Evolutionary conservation across 164 flowering plant genomes (phyloP), one percentile per base, ranked within the genome.

Genomic region (Magnolia officinalis): DNA sequence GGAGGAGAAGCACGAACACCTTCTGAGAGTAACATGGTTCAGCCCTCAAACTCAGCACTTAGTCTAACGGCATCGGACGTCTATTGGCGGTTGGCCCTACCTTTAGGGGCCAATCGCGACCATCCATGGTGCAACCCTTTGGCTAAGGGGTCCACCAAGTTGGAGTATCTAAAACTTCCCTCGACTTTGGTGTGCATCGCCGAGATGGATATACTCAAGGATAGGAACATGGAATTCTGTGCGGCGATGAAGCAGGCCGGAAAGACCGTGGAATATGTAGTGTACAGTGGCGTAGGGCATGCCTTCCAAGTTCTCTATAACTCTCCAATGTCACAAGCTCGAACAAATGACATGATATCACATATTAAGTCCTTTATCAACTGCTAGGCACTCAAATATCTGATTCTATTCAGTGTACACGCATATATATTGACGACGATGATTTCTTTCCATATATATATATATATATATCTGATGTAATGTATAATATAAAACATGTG

Each of bases 121-220:
- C 87, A 89, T 70, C 80, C 83, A 4, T 87, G 85, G 86, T 84
- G 91, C 79, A 89, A 87, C 72, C 89, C 91, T 2, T 13, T 78
- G 64, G 78, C 80, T 9, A 76, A 75, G 29, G 77, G 79, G 6
- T 69, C 73, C 0, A 65, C 58, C 16, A 70, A 70, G 64, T 64
- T 84, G 72, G 80, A 68, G 75, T 77, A 55, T 0, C 26, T 80
- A 63, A 77, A 64, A 13, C 72, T 82, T n/a, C 80, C 83, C 7
- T 80, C 79, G 1, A 72, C 75, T 0, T 63, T 88, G 81, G 86
- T 88, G 3, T 86, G 89, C 52, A 63, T 87, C 2, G 74, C 91
- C 24, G 91, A 87, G 74, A 77, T 80, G 85, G 91, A 88, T 59
- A 84, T 88, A 70, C 58, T 87, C 80, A 87, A 76, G 74, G 91